Conservation (phyloP, 1,284 basidiomycete genomes). For the Rugosomyces carneus region DNA sequence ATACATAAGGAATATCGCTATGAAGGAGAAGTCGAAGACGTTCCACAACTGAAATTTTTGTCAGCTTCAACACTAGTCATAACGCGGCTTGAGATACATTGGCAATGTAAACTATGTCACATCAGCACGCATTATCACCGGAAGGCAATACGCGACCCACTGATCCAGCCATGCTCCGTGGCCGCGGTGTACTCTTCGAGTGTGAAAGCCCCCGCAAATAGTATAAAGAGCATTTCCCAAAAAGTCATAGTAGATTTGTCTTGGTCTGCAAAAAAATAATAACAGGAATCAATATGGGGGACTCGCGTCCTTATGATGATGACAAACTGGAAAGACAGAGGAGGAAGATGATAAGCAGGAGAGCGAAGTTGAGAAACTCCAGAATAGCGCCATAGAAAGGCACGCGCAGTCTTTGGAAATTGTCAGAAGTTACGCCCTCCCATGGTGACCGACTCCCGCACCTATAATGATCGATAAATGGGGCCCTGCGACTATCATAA, state of each 20-base stretch:
- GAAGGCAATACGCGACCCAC: conserved; percentile 46
- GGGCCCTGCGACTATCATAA: conserved; percentile 66
- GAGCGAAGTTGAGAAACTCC: conserved; percentile 71
- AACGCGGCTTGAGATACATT: conserved; percentile 44
- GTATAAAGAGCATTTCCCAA: conserved; percentile 69
- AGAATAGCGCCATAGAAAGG: conserved; percentile 76
- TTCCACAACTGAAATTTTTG: conserved; percentile 67
- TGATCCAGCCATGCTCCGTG: conserved; percentile 80
- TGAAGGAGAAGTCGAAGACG: conserved; percentile 77
- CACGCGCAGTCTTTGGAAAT: conserved; percentile 57
- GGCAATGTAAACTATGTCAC: conserved; percentile 65
- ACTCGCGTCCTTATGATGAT: conserved; percentile 8
- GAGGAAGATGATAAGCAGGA: conserved; percentile 67
- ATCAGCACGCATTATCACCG: conserved; percentile 1
- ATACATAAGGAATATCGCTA: conserved; percentile 69
- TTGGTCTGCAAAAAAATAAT: conserved; percentile 38
- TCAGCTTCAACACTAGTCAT: not conserved
- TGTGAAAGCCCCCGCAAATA: conserved; percentile 72
- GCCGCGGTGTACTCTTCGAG: conserved; percentile 78
- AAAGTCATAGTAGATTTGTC: conserved; percentile 42
- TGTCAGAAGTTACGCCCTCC: not conserved
- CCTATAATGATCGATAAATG: conserved; percentile 82
- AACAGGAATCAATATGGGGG: not conserved
- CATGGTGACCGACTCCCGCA: conserved; percentile 18
- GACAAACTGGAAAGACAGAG: conserved; percentile 63